A percentile compares a stretch with the other conserved stretches of the same genome.
Conservation (phyloP, 176 grass and related monocot species). For the Phoenix roebelenii region DNA sequence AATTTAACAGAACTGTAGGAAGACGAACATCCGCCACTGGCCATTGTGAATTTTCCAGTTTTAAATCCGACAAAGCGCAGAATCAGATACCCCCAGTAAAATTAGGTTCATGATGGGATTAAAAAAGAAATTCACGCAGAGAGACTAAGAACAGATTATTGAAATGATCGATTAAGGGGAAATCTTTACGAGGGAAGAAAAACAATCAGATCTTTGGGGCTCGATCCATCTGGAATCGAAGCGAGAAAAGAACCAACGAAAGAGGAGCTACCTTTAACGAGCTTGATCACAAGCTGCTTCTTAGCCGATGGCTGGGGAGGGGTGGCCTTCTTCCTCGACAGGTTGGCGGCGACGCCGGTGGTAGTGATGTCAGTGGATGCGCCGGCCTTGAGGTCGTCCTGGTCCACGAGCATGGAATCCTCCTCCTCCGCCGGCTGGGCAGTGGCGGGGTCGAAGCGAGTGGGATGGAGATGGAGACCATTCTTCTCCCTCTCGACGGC, state of each 20-base stretch:
- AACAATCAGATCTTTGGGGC: background rate
- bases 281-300: slow-evolving; percentile 92
- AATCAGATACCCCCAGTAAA: too few relatives aligned
- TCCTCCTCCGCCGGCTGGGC: slow-evolving; percentile 43
- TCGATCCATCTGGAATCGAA: slow-evolving; percentile 13
- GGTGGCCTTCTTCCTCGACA: slow-evolving; percentile 89
- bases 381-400: slow-evolving; percentile 31
- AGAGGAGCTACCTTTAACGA: slow-evolving; percentile 41
- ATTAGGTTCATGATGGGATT: too few relatives aligned
- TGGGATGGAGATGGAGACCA: slow-evolving; percentile 13
- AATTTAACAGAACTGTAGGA: too few relatives aligned
- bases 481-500: slow-evolving; percentile 1
- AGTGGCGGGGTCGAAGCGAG: slow-evolving; percentile 11
- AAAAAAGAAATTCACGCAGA: too few relatives aligned
- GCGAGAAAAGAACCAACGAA: too few relatives aligned
- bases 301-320: slow-evolving; percentile 66
- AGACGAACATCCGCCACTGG: too few relatives aligned
- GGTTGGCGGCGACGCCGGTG: slow-evolving; percentile 60
- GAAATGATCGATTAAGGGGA: too few relatives aligned
- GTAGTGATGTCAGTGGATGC: slow-evolving; percentile 1
- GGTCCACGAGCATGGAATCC: slow-evolving; percentile 56
- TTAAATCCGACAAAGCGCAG: too few relatives aligned
- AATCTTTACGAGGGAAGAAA: too few relatives aligned
- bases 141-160: too few relatives aligned
- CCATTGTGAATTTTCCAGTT: too few relatives aligned